Percentiles rank a stretch among this genome's conserved stretches.
Evolutionary conservation across 371 early-diverging fungal genomes (phyloP).

Genomic region (Coemansia sp.): DNA sequence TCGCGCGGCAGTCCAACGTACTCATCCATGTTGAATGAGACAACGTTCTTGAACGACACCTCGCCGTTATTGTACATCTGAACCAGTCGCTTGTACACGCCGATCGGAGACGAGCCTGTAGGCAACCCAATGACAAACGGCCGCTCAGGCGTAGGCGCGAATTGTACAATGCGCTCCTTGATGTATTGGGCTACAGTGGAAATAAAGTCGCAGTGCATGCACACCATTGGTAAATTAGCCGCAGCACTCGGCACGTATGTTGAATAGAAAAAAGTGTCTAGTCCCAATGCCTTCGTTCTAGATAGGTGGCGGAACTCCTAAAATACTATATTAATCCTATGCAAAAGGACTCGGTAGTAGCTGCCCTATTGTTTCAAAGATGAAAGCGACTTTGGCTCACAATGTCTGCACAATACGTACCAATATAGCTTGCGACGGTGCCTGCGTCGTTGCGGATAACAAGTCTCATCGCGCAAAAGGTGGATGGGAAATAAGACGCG

Average conservation of each 20-base stretch:
- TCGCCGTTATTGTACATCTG: conserved; percentile 53
- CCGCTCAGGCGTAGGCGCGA: conserved; percentile 68
- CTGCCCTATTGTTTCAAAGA: no score
- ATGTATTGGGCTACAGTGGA: conserved; percentile 67
- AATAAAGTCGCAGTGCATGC: neutral
- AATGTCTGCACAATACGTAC: conserved; percentile 19
- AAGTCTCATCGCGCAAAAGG: conserved; percentile 38
- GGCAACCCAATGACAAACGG: conserved; percentile 85
- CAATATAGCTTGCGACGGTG: conserved; percentile 49
- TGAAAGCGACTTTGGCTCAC: neutral
- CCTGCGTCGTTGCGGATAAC: conserved; percentile 46
- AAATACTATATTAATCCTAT: neutral
- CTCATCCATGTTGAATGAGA: conserved; percentile 64
- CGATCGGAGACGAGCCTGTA: conserved; percentile 82
- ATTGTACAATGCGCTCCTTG: conserved; percentile 74
- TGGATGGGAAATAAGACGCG: neutral
- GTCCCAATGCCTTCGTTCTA: neutral
- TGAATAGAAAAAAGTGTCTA: neutral
- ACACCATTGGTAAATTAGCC: neutral
- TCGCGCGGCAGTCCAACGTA: conserved; percentile 63
- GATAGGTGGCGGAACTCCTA: neutral
- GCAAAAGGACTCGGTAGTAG: neutral
- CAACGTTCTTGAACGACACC: conserved; percentile 60
- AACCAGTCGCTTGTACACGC: conserved; percentile 63
- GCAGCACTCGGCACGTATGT: neutral